A percentile compares a stretch with the other conserved stretches of the same genome.
Evolutionary conservation across 2,329 filamentous ascomycete genomes (phyloP).

Genomic region (Colletotrichum karsti): DNA sequence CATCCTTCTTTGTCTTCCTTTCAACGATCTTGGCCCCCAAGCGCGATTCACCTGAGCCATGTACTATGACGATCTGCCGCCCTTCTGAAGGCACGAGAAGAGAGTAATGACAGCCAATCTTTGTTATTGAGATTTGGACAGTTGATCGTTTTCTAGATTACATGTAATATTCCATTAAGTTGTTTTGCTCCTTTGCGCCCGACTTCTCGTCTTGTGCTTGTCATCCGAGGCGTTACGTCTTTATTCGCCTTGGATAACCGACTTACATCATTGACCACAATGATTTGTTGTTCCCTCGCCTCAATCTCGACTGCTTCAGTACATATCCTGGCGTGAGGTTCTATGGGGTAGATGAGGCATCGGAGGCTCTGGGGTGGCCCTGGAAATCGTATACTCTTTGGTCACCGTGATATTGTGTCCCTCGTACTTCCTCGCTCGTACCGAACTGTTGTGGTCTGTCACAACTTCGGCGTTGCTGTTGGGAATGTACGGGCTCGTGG

Average conservation of each 20-base stretch:
- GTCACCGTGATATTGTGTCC: conserved; percentile 7
- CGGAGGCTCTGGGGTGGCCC: not conserved
- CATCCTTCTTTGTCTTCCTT: too few species aligned
- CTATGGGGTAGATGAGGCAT: not conserved
- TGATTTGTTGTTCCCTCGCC: not conserved
- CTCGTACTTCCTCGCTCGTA: not conserved
- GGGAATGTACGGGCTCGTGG: not conserved
- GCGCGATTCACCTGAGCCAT: too few species aligned
- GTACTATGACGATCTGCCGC: too few species aligned
- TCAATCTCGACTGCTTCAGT: not conserved
- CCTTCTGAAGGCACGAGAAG: too few species aligned
- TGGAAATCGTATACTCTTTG: conserved; percentile 3
- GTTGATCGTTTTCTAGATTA: too few species aligned
- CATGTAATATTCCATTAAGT: too few species aligned
- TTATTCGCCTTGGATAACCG: not conserved
- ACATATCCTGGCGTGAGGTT: not conserved
- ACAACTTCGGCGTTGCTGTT: not conserved
- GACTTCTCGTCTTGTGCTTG: not conserved
- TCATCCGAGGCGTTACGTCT: not conserved
- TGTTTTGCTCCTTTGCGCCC: too few species aligned
- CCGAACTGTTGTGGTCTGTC: not conserved
- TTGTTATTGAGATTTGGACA: too few species aligned
- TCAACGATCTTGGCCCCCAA: too few species aligned
- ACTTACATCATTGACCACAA: not conserved
- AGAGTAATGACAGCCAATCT: too few species aligned